phyloP scores from a whole-genome alignment of 2,329 filamentous ascomycete genomes.

The Alternaria angustiovoidea region DNA sequence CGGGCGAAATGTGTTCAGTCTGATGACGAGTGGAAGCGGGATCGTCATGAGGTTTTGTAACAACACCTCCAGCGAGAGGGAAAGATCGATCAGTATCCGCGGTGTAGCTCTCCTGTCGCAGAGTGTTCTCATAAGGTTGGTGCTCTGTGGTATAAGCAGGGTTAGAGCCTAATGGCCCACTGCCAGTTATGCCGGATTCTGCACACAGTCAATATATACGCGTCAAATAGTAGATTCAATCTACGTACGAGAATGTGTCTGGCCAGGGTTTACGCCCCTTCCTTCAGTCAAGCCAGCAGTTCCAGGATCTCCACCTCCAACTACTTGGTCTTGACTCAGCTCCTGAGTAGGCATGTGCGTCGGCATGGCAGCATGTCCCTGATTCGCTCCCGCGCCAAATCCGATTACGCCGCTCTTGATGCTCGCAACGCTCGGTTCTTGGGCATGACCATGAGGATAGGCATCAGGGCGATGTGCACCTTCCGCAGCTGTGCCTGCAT shows the following conservation, averaged over 20 bases:
- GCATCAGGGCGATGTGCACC: slow-evolving; percentile 30
- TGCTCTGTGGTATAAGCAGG: background rate
- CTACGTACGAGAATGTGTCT: slow-evolving; percentile 33
- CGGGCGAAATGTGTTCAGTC: slow-evolving; percentile 13
- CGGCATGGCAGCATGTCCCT: slow-evolving; percentile 38
- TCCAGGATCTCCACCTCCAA: slow-evolving; percentile 27
- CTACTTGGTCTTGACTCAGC: slow-evolving; percentile 24
- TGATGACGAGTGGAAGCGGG: slow-evolving; percentile 1
- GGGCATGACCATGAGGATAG: slow-evolving; percentile 12
- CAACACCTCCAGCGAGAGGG: slow-evolving; percentile 47
- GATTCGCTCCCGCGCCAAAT: slow-evolving; percentile 30
- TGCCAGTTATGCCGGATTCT: slow-evolving; percentile 12
- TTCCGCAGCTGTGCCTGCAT: slow-evolving; percentile 7
- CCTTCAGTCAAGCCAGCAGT: slow-evolving; percentile 16
- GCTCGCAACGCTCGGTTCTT: slow-evolving; percentile 45
- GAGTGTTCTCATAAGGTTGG: slow-evolving; percentile 18
- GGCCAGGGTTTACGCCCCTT: slow-evolving; percentile 13
- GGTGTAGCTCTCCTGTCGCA: slow-evolving; percentile 25
- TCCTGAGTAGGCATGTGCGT: slow-evolving; percentile 22
- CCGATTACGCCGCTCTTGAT: slow-evolving; percentile 54
- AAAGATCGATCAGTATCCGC: slow-evolving; percentile 44
- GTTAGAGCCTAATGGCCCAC: slow-evolving; percentile 7
- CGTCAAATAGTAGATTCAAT: slow-evolving; percentile 1
- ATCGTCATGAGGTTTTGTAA: slow-evolving; percentile 17
- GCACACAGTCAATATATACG: slow-evolving; percentile 16